A percentile compares a stretch with the other conserved stretches of the same genome.
Evolutionary conservation across 495 filamentous ascomycete genomes (phyloP).

Genomic region (Schizothecium vesticola): DNA sequence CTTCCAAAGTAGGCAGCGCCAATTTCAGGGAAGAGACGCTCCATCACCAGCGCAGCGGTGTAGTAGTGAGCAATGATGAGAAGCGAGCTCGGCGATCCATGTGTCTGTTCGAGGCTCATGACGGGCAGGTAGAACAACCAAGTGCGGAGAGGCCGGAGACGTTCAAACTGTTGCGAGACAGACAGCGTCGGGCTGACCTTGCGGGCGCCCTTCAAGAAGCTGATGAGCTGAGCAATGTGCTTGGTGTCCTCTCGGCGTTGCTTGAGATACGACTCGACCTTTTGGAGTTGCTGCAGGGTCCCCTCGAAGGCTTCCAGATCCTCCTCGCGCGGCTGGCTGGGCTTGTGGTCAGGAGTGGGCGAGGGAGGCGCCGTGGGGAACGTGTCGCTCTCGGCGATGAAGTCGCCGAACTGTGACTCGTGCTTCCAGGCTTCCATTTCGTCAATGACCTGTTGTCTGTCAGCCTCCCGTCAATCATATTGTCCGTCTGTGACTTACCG

Average conservation of each 20-base stretch:
- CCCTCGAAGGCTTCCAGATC: constrained; percentile 62
- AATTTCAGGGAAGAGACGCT: constrained; percentile 85
- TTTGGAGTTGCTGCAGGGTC: constrained; percentile 63
- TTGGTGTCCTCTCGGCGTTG: constrained; percentile 69
- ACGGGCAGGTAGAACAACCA: constrained; percentile 97
- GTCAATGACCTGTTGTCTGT: constrained; percentile 61
- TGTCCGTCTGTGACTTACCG: constrained; percentile 47
- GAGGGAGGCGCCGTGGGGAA: constrained; percentile 59
- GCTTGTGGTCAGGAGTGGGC: constrained; percentile 53
- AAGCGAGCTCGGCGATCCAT: constrained; percentile 59
- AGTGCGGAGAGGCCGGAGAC: constrained; percentile 74
- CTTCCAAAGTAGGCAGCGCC: constrained; percentile 82
- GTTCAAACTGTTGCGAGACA: constrained; percentile 77
- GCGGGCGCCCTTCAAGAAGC: constrained; percentile 74
- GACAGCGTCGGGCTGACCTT: constrained; percentile 66
- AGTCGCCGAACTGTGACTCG: constrained; percentile 77
- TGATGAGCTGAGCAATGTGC: constrained; percentile 70
- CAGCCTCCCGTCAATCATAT: constrained; percentile 22
- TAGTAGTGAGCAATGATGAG: constrained; percentile 89
- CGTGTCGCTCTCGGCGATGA: constrained; percentile 70
- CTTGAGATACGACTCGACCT: constrained; percentile 63
- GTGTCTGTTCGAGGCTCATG: constrained; percentile 53
- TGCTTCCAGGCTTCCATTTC: constrained; percentile 92
- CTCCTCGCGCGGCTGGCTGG: constrained; percentile 55
- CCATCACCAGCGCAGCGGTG: constrained; percentile 76